Base-by-base conservation (phyloP, 23 red algal species). In the Gracilaria domingensis region DNA sequence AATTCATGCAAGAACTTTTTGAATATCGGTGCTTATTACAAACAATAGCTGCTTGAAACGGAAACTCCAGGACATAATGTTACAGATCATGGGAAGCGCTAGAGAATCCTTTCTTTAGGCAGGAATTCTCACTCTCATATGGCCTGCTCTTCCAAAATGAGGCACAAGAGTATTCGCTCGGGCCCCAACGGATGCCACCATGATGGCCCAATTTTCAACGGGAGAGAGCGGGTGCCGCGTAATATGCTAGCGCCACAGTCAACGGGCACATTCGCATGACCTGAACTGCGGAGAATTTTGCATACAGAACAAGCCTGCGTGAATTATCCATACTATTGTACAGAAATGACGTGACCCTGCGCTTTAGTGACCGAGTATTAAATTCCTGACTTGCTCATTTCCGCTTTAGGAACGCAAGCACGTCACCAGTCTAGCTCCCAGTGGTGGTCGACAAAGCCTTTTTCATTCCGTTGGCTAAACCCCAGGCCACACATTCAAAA, bases 271-370 rank as follows among this genome's bases (percentile, higher is more conserved):
- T 62, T 4, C 59, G 29, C 26, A 62, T 12, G 59, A 62, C 59
- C 59, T 62, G 59, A 62, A 62, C 59, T 62, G 26, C 5, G 26
- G 18, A 11, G 59, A 62, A 62, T 62, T 62, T 62, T 62, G 59
- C 59, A 62, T 30, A 62, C 13, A 62, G 29, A 24, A 62, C 67
- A 37, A 73, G 7, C 33, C 28, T 44, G 67, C 67, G 67, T 73
- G 67, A 73, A 73, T 39, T 40, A 73, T 42, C 33, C 34, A 33
- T 42, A 23, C 38, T 44, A 40, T 73, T 73, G 34, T 73, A 44
- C 6, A 73, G 67, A 73, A 73, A 73, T 73, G 67, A 40, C 67
- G 67, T 73, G 67, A 73, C 67, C 67, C 62, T 12, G 21, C 18
- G 30, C 67, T 73, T 73, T 73, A 17, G 67, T 40, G 67, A 35